Base-by-base conservation (phyloP, 257 asterid genomes). In the Scutellaria galericulata region DNA sequence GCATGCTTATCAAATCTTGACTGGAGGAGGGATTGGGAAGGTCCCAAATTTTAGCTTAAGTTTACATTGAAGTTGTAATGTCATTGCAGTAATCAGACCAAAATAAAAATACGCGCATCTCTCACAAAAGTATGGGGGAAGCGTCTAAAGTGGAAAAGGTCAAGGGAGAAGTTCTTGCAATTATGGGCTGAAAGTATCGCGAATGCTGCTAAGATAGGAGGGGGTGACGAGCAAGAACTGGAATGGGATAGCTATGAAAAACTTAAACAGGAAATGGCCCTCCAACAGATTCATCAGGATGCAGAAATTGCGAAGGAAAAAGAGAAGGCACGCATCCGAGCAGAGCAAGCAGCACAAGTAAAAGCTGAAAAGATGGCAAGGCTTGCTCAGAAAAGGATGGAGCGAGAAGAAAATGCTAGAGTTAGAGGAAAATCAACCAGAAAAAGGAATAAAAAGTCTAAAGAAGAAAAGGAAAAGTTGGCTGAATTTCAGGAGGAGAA, bases 181-280 rank as follows among this genome's bases (percentile, higher is more conserved):
- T 81, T 77, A 39, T 94, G 99, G 99, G 83, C 83, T 55, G 86
- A 84, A 71, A 86, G 86, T 81, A 87, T 94, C 45, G 97, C 97
- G 47, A 70, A 53, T 40, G 95, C 96, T 81, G 97, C 97, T 71
- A 94, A 86, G 85, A 64, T 35, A 44, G 97, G 97, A 47, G 88
- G 86, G 72, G 66, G 10, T 58, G 93, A 83, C 73, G 90, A 91
- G 78, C 77, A 82, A 78, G 89, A 89, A 82, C 86, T 94, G 73
- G 90, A 89, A 14, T 94, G 99, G 99, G 89, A 91, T 70, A 89
- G 89, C 84, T 89, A 89, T 68, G 90, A 84, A 47, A 88, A 79
- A 68, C 75, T 86, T 42, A 86, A 78, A 71, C 79, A 70, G 78
- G 93, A 84, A 76, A 76, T 84, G 35, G 83, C 88, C 68, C 80